phyloP scores from a whole-genome alignment of 1,139 yeast species.

The Debaryomyces fabryi region DNA sequence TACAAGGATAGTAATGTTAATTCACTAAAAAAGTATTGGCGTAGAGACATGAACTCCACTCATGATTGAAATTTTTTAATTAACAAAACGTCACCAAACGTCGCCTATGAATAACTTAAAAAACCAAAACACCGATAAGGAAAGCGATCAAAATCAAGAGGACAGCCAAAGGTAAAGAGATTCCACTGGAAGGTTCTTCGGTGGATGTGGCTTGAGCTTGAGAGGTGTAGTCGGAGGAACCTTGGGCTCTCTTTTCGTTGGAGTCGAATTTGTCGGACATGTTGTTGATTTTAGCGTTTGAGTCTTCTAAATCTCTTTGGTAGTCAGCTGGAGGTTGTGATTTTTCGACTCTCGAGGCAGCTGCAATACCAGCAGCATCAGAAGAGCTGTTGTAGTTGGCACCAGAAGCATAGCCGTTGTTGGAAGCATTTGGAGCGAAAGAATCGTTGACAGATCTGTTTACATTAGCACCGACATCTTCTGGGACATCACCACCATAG shows the following conservation, averaged over 20 bases:
- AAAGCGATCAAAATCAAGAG: slow-evolving; percentile 57
- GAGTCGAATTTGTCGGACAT: slow-evolving; percentile 48
- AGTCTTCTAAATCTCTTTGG: slow-evolving; percentile 37
- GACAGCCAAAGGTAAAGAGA: slow-evolving; percentile 55
- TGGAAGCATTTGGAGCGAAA: slow-evolving; percentile 21
- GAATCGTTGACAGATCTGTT: slow-evolving; percentile 17
- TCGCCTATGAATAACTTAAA: slow-evolving; percentile 28
- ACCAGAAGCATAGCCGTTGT: slow-evolving; percentile 16
- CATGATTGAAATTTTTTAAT: neutral
- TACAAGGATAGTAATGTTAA: slow-evolving; percentile 3
- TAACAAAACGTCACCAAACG: slow-evolving; percentile 1
- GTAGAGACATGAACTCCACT: neutral
- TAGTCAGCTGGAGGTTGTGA: slow-evolving; percentile 5
- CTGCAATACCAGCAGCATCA: slow-evolving; percentile 20
- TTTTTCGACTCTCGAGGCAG: slow-evolving; percentile 14
- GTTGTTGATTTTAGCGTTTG: slow-evolving; percentile 44
- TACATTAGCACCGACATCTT: slow-evolving; percentile 16
- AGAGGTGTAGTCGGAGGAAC: slow-evolving; percentile 6
- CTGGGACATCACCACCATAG: slow-evolving; percentile 7
- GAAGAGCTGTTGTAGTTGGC: slow-evolving; percentile 13
- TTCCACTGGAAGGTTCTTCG: slow-evolving; percentile 45
- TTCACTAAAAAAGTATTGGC: slow-evolving; percentile 1
- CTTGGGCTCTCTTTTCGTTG: slow-evolving; percentile 16
- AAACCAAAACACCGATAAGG: slow-evolving; percentile 62
- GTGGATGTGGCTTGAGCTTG: slow-evolving; percentile 11